Percentiles rank a stretch among this genome's conserved stretches.
Conservation (phyloP, 345 rosid species). For the Rhodamnia rubescens region DNA sequence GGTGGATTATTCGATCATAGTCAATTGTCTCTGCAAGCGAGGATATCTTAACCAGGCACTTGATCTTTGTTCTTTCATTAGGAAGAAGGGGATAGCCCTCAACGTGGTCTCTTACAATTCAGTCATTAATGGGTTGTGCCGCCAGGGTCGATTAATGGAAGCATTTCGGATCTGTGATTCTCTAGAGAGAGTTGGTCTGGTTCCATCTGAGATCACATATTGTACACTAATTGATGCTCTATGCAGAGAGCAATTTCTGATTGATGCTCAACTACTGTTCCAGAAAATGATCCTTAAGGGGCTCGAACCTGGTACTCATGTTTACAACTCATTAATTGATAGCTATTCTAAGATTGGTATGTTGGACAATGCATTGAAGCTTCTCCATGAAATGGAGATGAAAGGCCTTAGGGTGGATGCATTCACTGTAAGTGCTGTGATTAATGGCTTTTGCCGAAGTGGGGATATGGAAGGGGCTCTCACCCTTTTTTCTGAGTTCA, state of each 20-base stretch:
- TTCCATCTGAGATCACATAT: conserved; percentile 55
- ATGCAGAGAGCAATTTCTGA: conserved; percentile 57
- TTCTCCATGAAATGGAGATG: conserved; percentile 28
- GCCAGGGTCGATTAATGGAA: conserved; percentile 70
- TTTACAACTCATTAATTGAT: conserved; percentile 57
- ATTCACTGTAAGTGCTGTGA: conserved; percentile 60
- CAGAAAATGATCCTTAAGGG: conserved; percentile 47
- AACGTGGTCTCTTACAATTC: conserved; percentile 66
- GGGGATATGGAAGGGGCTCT: conserved; percentile 88
- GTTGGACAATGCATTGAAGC: conserved; percentile 47
- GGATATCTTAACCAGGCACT: conserved; percentile 52
- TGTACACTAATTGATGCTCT: conserved; percentile 50
- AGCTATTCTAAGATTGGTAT: conserved; percentile 57
- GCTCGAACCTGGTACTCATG: conserved; percentile 26
- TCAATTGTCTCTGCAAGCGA: conserved; percentile 66
- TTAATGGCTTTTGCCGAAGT: conserved; percentile 54
- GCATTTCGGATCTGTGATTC: conserved; percentile 86
- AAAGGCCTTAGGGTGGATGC: conserved; percentile 42
- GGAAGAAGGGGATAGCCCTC: conserved; percentile 33
- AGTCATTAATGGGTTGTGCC: conserved; percentile 58
- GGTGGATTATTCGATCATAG: conserved; percentile 43
- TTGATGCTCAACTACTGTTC: conserved; percentile 52
- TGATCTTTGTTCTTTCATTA: conserved; percentile 45
- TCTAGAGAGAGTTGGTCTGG: conserved; percentile 42
- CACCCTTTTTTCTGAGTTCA: conserved; percentile 36